Base-by-base conservation (phyloP, 1,284 basidiomycete genomes). In the Polyporus tsugae region DNA sequence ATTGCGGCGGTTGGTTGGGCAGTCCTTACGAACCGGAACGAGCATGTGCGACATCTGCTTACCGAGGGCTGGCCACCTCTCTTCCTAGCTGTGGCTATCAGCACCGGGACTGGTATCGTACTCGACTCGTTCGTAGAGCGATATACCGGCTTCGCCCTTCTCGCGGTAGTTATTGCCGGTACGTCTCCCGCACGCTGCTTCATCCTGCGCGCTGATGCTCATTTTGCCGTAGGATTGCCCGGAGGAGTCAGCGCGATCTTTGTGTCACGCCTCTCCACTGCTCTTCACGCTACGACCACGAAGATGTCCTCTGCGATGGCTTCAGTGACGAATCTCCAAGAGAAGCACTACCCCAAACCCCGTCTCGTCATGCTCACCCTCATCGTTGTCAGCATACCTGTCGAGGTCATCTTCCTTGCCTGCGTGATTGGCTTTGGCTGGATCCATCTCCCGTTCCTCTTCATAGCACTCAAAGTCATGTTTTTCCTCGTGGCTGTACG, bases 241-340 rank as follows among this genome's bases (percentile, higher is more conserved):
- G 95, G 97, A 15, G 91, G 92, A 35, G 92, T 96, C 2, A 96
- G 96, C 9, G 91, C 95, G 10, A 95, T 99, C 74, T 93, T 97
- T 73, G 92, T 96, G 29, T 98, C 96, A 2, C 88, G 97, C 9
- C 85, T 98, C 4, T 96, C 95, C 0, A 99, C 97, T 0, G 84
- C 91, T 0, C 83, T 97, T 29, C 96, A 97, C 69, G 87, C 90
- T 3, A 83, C 87, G 0, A 81, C 84, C 1, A 75, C 78, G 35
- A 63, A 75, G 33, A 60, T 68, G 25, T 69, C 68, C 15, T 60
- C 63, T 4, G 67, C 74, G 19, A 69, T 75, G 6, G 58, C 74
- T 10, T 72, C 74, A 10, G 64, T 71, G 15, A 72, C 75, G 36
- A 68, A 73, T 13, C 61, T 71, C 35, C 64, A 67, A 60, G 65